Base-by-base conservation (phyloP, 805 yeast genomes). In the Ogataea dorogensis region DNA sequence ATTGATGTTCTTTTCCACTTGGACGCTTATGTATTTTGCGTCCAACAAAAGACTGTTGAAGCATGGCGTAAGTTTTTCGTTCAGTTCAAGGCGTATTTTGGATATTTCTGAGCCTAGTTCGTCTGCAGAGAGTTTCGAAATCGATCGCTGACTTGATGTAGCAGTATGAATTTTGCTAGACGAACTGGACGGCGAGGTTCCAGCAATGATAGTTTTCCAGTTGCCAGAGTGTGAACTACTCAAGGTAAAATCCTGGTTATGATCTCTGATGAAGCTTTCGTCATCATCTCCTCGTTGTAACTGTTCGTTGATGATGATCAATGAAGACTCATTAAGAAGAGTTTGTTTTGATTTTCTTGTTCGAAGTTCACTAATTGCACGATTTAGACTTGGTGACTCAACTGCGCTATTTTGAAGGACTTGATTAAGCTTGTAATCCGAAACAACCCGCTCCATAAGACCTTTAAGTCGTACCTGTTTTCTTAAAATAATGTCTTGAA, bases 1-100 rank as follows among this genome's bases (percentile, higher is more conserved):
- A 27, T 54, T 50, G 9, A 70, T 64, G 31, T 67, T 75, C 14
- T 42, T 45, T 34, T 62, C 65, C n/a, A 75, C 62, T 32, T 67
- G 66, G 8, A 63, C 44, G 14, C 76, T 70, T 18, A 75, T 59
- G 36, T 54, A 62, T 17, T 54, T 50, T 52, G 73, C 65, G 51
- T 75, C 81, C 9, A 50, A 52, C 38, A 65, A 58, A 23, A 70
- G 54, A 12, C 69, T 55, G 11, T 61, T 63, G 17, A 71, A 70
- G 33, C 77, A 65, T 34, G 75, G 78, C 28, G 70, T 66, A 25
- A 74, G 59, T 44, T 73, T 73, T 26, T 76, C 50, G 31, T 50
- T 46, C 26, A 56, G 36, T 33, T 59, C 58, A 5, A 39, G 37
- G 10, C 51, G 38, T 18, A 51, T 33, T 26, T 36, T 42, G 12